Conservation (phyloP, 225 moss, liverwort and hornwort species). For the Antitrichia curtipendula region DNA sequence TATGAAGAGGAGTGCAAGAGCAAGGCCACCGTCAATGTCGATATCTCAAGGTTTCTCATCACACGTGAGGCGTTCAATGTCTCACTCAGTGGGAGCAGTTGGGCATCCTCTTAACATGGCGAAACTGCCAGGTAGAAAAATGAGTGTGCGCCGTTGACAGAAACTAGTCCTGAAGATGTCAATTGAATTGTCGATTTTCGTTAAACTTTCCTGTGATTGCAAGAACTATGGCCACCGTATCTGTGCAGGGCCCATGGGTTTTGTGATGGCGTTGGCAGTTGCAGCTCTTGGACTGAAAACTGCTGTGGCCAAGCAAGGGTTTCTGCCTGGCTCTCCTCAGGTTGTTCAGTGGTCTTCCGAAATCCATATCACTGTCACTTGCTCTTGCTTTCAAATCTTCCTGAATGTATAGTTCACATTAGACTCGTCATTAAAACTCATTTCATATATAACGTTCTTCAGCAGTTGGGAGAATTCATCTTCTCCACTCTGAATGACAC, state of each 20-base stretch:
- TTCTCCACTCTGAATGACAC: background rate
- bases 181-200: background rate
- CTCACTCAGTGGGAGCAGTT: conserved; percentile 32
- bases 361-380: background rate
- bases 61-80: conserved; percentile 29
- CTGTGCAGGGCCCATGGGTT: conserved; percentile 48
- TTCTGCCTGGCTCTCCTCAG: conserved; percentile 10
- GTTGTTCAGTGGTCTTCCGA: background rate
- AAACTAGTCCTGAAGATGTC: no score
- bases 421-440: background rate
- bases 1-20: conserved; percentile 24
- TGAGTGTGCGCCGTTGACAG: background rate
- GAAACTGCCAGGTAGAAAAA: conserved; percentile 36
- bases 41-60: conserved; percentile 50
- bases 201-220: background rate
- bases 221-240: background rate
- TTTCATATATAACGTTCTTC: background rate
- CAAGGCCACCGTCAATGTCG: conserved; percentile 58
- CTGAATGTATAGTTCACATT: background rate
- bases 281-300: conserved; percentile 70
- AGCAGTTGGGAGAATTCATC: background rate
- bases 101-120: conserved; percentile 18
- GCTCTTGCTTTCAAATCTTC: background rate
- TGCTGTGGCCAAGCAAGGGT: conserved; percentile 44
- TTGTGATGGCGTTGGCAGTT: conserved; percentile 57